Conservation (phyloP, 1,139 yeast genomes). For the Kurtzmaniella quercitrusa region DNA sequence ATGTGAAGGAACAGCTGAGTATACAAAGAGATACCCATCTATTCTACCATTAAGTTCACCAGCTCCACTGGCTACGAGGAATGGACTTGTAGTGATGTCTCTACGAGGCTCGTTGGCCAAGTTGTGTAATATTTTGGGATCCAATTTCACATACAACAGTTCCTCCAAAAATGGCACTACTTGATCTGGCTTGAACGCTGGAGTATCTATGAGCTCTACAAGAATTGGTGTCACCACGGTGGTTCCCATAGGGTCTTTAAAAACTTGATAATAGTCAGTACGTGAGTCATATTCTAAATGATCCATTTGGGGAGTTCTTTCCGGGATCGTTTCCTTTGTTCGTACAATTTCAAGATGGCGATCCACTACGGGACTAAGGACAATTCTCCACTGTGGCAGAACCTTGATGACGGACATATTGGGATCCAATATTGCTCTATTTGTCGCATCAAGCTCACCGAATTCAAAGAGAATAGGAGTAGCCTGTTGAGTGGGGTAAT, state of each 20-base stretch:
- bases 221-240: conserved; percentile 48
- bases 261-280: conserved; percentile 24
- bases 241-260: conserved; percentile 6
- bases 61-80: conserved; percentile 74
- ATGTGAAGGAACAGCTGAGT: conserved; percentile 59
- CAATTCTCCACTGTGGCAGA: conserved; percentile 9
- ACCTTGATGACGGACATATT: conserved; percentile 11
- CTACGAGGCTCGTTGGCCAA: conserved; percentile 63
- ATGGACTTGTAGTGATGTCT: conserved; percentile 61
- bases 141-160: conserved; percentile 58
- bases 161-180: conserved; percentile 73
- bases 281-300: conserved; percentile 6
- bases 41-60: conserved; percentile 68
- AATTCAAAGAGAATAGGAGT: conserved; percentile 54
- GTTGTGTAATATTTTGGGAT: conserved; percentile 54
- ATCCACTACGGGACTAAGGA: conserved; percentile 28
- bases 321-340: conserved; percentile 6
- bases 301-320: conserved; percentile 2
- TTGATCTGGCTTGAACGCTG: conserved; percentile 59
- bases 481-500: conserved; percentile 62
- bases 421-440: conserved; percentile 48
- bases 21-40: conserved; percentile 69
- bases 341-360: conserved; percentile 20
- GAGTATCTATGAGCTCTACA: conserved; percentile 69
- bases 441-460: conserved; percentile 33